A percentile compares a stretch with the other conserved stretches of the same genome.
phyloP scores from a whole-genome alignment of 192 early-diverging fungal species.

The Rhizoclosmatium globosum region DNA sequence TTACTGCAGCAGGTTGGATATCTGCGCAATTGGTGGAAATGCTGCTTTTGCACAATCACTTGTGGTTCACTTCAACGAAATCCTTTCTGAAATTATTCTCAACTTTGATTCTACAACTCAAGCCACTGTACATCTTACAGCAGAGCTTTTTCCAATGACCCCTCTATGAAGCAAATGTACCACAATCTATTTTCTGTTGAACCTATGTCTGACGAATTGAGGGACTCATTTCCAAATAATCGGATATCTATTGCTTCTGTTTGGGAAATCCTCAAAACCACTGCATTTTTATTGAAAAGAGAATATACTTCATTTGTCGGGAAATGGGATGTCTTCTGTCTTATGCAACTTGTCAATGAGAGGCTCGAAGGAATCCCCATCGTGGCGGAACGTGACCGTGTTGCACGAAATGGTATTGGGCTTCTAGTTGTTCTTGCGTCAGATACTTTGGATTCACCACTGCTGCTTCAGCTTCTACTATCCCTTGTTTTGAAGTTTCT shows the following conservation, averaged over 20 bases:
- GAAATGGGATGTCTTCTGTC: slow-evolving; percentile 6
- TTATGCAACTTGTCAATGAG: slow-evolving; percentile 8
- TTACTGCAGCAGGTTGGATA: background rate
- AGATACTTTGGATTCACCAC: background rate
- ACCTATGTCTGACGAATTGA: background rate
- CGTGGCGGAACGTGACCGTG: background rate
- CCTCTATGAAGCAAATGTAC: slow-evolving; percentile 7
- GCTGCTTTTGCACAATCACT: background rate
- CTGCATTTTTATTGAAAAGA: background rate
- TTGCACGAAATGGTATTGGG: slow-evolving; percentile 5
- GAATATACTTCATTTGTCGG: background rate
- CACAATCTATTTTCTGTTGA: background rate
- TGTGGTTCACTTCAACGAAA: background rate
- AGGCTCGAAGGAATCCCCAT: background rate
- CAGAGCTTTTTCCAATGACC: slow-evolving; percentile 5
- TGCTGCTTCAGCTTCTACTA: slow-evolving; percentile 18
- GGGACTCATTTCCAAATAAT: background rate
- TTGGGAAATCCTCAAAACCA: slow-evolving; percentile 14
- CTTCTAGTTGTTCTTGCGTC: slow-evolving; percentile 2
- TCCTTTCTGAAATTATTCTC: background rate
- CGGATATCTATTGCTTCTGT: background rate
- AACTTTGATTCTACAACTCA: background rate
- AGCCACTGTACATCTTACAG: background rate
- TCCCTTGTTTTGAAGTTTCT: slow-evolving; percentile 24
- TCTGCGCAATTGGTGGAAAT: slow-evolving; percentile 13